These are phyloP conservation scores for Scalesia atractyloides DNA, from an alignment of 129 eudicot species.

Conservation along the genomic window DNA sequence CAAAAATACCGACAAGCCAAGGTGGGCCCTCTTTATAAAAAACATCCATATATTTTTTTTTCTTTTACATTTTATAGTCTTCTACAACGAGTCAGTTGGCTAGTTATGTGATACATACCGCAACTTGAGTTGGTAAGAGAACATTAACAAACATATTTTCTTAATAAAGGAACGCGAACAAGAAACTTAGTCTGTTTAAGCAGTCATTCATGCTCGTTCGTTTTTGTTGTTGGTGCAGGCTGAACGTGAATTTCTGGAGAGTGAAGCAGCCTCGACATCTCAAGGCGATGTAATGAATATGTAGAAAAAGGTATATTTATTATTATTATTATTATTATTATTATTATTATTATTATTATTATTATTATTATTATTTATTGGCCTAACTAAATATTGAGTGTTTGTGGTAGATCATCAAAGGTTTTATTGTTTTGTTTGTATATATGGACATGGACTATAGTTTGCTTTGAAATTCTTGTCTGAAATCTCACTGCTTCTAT, in stretches of 20 bases:
- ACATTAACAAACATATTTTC: background rate
- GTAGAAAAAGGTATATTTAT: conserved; percentile 40
- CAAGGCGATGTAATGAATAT: conserved; percentile 32
- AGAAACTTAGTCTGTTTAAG: background rate
- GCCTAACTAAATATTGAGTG: background rate
- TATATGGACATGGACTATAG: conserved; percentile 8
- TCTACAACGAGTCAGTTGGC: background rate
- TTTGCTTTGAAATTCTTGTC: conserved; percentile 16
- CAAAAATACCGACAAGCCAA: conserved; percentile 75
- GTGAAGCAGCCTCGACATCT: conserved; percentile 41
- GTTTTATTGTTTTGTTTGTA: background rate
- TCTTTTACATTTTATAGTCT: background rate
- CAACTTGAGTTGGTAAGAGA: background rate
- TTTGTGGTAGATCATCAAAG: conserved; percentile 12
- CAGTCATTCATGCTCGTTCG: background rate
- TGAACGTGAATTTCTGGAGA: conserved; percentile 45
- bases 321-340: background rate
- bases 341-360: background rate
- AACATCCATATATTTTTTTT: background rate
- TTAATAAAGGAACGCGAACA: background rate
- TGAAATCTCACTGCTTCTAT: background rate
- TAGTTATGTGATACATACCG: background rate
- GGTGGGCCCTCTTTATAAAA: conserved; percentile 40
- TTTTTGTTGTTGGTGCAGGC: conserved; percentile 49
- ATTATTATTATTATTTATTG: conserved; percentile 14